Conservation (phyloP, 106 monocot genomes). For the Apostasia ramifera region DNA sequence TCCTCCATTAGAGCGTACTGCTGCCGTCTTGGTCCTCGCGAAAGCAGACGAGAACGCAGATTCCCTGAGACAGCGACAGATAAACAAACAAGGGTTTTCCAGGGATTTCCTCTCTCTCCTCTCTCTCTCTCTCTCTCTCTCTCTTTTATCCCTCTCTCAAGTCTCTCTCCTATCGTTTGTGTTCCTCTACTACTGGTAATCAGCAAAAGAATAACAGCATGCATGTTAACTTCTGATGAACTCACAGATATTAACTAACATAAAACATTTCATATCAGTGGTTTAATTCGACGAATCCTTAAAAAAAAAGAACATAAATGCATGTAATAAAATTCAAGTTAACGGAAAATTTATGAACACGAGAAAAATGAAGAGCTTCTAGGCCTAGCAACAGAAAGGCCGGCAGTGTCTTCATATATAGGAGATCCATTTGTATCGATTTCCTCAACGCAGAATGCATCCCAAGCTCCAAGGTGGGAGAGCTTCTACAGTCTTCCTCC, state of each 20-base stretch:
- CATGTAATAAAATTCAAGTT: too few species aligned
- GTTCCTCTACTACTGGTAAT: background rate
- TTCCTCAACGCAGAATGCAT: background rate
- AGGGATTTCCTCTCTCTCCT: background rate
- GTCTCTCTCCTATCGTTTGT: background rate
- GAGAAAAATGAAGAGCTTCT: too few species aligned
- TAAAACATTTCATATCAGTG: too few species aligned
- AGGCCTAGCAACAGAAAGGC: background rate
- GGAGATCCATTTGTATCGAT: conserved; percentile 3
- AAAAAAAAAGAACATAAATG: too few species aligned
- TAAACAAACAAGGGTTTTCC: conserved; percentile 9
- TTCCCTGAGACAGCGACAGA: conserved; percentile 20
- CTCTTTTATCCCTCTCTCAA: background rate
- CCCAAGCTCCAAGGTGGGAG: conserved; percentile 11
- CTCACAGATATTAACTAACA: too few species aligned
- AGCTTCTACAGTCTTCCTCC: too few species aligned
- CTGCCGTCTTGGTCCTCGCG: conserved; percentile 17
- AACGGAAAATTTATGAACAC: too few species aligned
- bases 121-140: background rate
- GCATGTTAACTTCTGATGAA: background rate
- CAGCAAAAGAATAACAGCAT: background rate
- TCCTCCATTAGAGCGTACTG: conserved; percentile 1
- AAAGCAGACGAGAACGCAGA: conserved; percentile 28
- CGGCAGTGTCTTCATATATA: background rate
- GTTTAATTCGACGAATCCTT: too few species aligned